A percentile compares a stretch with the other conserved stretches of the same genome.
These are phyloP conservation scores for Paraleonurus japonicus DNA, from an alignment of 257 asterid genomes.

Conservation along the genomic window DNA sequence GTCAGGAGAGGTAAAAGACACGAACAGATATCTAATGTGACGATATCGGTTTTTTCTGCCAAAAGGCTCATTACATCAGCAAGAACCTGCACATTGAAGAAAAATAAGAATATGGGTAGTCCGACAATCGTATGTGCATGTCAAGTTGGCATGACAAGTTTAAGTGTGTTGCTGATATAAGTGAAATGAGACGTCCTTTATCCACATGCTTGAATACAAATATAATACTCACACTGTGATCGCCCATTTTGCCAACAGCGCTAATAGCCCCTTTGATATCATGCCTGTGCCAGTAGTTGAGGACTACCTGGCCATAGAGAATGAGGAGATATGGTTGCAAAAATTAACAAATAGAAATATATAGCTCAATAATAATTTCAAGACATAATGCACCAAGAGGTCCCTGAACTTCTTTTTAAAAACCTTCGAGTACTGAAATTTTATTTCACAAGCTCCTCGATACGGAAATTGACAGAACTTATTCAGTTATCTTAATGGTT, in stretches of 20 bases:
- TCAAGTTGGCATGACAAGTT: background rate
- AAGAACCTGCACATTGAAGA: conserved; percentile 64
- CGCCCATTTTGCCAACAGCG: conserved; percentile 76
- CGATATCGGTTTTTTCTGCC: conserved; percentile 67
- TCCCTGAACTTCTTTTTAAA: background rate
- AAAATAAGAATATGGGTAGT: conserved; percentile 7
- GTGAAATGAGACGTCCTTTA: background rate
- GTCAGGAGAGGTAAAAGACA: conserved; percentile 81
- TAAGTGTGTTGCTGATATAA: conserved; percentile 9
- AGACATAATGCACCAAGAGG: background rate
- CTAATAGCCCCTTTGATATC: conserved; percentile 82
- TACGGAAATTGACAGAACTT: background rate
- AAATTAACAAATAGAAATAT: background rate
- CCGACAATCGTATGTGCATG: conserved; percentile 9
- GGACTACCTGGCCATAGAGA: conserved; percentile 60
- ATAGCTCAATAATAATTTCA: background rate
- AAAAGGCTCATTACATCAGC: conserved; percentile 81
- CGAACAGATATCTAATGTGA: conserved; percentile 81
- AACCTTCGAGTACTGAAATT: background rate
- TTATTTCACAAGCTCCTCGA: background rate
- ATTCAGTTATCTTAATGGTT: background rate
- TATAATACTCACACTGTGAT: conserved; percentile 67
- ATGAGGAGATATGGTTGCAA: background rate
- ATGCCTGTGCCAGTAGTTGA: conserved; percentile 74
- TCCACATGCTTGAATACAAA: conserved; percentile 16